Base-by-base conservation (phyloP, 352 stramenopile species). In the Phytophthora pini region DNA sequence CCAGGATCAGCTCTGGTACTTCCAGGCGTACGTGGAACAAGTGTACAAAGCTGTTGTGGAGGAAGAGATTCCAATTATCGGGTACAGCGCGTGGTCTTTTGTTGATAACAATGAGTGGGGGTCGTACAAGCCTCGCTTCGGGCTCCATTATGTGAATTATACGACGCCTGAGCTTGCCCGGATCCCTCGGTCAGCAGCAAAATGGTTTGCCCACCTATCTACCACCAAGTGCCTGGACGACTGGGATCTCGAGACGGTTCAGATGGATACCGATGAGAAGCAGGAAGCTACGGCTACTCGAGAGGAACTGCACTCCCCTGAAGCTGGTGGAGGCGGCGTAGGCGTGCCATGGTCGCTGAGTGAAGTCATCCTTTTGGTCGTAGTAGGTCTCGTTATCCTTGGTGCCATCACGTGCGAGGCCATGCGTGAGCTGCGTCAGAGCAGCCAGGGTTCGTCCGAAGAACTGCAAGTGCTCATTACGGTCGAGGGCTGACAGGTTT, bases 101-200 rank as follows among this genome's bases (percentile, higher is more conserved):
- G 61, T 98, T 41, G 92, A 98, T 67, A 98, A 98, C 63, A 98
- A 97, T 68, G 95, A 98, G 72, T 98, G 94, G 94, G 81, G 92
- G 1, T 88, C 80, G 11, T 91, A 81, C 72, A 74, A 80, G 32
- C 78, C 68, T 29, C 78, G 81, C 8, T 88, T 84, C 48, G 81
- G 76, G 2, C 54, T 88, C 12, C 84, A 80, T 54, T 84, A 86
- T 56, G 77, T 86, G 46, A 80, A 89, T 50, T 87, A 75, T 45
- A 60, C 61, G 44, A 53, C 60, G 4, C 57, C 75, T 0, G 67
- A 84, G 8, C 65, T 89, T 3, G 11, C 38, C 7, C 80, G 71
- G 11, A 77, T 84, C 32, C 69, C 77, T 9, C 70, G 72, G 1
- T 58, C 62, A 29, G 83, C 81, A 7, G 79, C 84, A 4, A 82